Evolutionary conservation across 345 rosid species (phyloP).

Genomic region (Schrenkiella parvula): DNA sequence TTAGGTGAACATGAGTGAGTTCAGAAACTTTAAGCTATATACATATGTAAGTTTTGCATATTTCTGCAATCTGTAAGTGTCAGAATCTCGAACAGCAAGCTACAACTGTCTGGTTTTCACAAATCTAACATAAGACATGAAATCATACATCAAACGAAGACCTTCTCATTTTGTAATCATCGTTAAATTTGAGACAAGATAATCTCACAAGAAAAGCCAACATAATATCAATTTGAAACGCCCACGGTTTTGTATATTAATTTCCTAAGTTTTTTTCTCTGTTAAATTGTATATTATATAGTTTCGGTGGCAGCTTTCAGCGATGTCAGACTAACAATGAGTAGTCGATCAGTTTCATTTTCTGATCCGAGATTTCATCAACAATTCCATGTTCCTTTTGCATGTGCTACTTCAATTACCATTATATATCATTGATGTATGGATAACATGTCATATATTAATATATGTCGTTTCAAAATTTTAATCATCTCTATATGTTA

Average conservation of each 20-base stretch:
- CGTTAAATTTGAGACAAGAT: too few species aligned
- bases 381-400: not conserved
- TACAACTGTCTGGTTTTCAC: not conserved
- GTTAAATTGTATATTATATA: not conserved
- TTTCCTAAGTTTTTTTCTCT: not conserved
- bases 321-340: constrained; percentile 3
- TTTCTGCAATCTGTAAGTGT: not conserved
- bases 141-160: too few species aligned
- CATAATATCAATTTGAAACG: too few species aligned
- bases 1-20: too few species aligned
- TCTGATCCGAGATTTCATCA: constrained; percentile 12
- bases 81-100: not conserved
- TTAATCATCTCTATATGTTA: not conserved
- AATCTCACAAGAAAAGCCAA: too few species aligned
- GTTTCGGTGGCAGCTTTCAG: not conserved
- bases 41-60: too few species aligned
- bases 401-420: not conserved
- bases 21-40: too few species aligned
- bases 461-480: not conserved
- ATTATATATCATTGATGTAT: not conserved
- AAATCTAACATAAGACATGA: not conserved
- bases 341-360: not conserved
- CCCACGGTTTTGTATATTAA: constrained; percentile 3
- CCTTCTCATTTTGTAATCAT: too few species aligned
- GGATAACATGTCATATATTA: not conserved